Base-by-base conservation (phyloP, 2,329 filamentous ascomycete genomes). In the Thermoascus crustaceus region DNA sequence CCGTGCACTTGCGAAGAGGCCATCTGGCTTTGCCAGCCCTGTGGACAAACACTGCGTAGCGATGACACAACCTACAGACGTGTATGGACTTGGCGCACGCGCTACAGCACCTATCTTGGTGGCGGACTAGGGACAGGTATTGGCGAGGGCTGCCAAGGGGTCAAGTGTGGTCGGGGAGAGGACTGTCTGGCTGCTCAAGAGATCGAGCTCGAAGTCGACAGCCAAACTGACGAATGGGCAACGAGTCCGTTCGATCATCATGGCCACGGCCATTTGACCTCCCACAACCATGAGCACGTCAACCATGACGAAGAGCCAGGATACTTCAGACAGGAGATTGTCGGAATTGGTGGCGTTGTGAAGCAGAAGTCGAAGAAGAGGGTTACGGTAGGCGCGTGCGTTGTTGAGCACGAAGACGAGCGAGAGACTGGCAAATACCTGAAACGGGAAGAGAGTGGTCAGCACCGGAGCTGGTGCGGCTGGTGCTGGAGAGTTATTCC, bases 11-110 rank as follows among this genome's bases (percentile, higher is more conserved):
- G 75, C 45, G 60, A 63, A 23, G 62, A 63, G 18, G 55, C 53
- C 0, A 77, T 93, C 30, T 95, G 85, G 83, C 76, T 95, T 17
- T 96, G 88, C 60, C 77, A 83, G 44, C 78, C 82, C 1, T 95
- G 89, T 48, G 86, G 87, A 1, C 76, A 81, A 42, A 75, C 76
- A 36, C 77, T 93, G 34, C 57, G 57, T 29, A 67, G 66, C 21
- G 63, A 64, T 8, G 76, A 80, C 44, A 73, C 68, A 4, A 74
- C 68, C 9, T 80, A 81, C 50, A 58, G 69, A 27, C 68, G 73
- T 3, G 85, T 88, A 36, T 95, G 88, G 87, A 82, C 78, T 42
- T 95, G 88, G 88, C 80, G 88, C 33, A 85, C 77, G 25, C 78
- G 85, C 16, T 95, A 94, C 57, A 81, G 80, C 23, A 71, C 71